Base-by-base conservation (phyloP, 2,329 filamentous ascomycete genomes). In the Colletotrichum karsti region DNA sequence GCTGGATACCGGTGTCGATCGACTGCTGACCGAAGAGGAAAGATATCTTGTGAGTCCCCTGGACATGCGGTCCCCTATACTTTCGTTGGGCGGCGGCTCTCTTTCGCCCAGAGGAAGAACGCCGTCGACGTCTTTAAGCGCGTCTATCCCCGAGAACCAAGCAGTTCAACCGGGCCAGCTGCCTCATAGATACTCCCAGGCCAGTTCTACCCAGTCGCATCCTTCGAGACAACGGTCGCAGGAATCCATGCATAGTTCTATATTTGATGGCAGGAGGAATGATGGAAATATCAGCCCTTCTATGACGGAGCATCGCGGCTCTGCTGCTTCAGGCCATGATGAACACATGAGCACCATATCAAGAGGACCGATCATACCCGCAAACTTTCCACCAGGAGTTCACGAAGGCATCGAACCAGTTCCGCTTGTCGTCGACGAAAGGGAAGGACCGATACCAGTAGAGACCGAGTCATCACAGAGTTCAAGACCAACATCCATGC, bases 381-480 rank as follows among this genome's bases (percentile, higher is more conserved):
- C 61, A 6, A 65, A 68, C 22, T 70, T 70, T 39, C 67, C 67
- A 5, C 44, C 59, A 7, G 67, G 46, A 8, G 35, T 70, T 3
- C 50, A 64, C 6, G 63, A 67, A n/a, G 67, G 69, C 4, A 67
- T 70, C 15, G 69, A 66, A 48, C 44, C 28, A 8, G 60, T 63
- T 7, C 61, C 50, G 7, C 15, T 56, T n/a, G 24, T 24, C 7
- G 30, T 61, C 20, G 54, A 60, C 39, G 64, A 67, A 33, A 74
- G 77, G 15, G 77, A 80, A 37, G 80, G 79, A 5, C 67, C 80
- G 20, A 81, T 82, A 24, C 78, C 77, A 2, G 78, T 81, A 7
- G 77, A 79, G 13, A 71, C 71, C 53, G 78, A 79, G 46, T 50
- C 51, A 35, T 51, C 42, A 4, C 69, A 60, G 24, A 71, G 57